Evolutionary conservation across 371 early-diverging fungal genomes (phyloP), one percentile per base, ranked within the genome.

Genomic region (Chytridium lagenaria): DNA sequence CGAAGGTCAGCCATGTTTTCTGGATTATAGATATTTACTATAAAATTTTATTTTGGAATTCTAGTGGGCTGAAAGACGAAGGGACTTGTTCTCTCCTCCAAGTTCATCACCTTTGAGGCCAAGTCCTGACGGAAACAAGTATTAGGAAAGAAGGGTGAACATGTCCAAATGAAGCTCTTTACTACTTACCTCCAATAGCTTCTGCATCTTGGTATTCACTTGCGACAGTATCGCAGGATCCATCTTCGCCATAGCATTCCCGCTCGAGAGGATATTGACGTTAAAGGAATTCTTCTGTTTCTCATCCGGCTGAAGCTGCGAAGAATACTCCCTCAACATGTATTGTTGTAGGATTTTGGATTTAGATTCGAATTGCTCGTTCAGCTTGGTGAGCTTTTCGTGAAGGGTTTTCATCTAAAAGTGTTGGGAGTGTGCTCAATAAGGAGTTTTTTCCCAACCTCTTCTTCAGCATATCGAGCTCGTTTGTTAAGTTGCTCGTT

Each of bases 131-230:
- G 49, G 30, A 16, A 57, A 31, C 19, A 0, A 70, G 16, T 61
- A 1, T 28, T 44, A 0, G 28, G 36, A 57, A 34, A 59, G 50
- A 69, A 67, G 44, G 39, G 16, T n/a, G 44, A 67, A 23, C 0
- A 33, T 59, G 0, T n/a, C n/a, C n/a, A n/a, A n/a, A n/a, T n/a
- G n/a, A n/a, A n/a, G n/a, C n/a, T n/a, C n/a, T n/a, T n/a, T n/a
- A n/a, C n/a, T n/a, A n/a, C n/a, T 10, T 23, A 81, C 86, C 76
- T 85, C 87, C 12, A 87, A 72, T 28, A 87, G 77, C 74, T 82
- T 84, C 64, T 87, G 87, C 82, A 87, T 82, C 69, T 83, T 84
- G n/a, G 77, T 69, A 66, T 85, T 85, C 36, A 87, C 82, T 66
- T 84, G 79, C 0, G 85, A 55, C 44, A 87, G 65, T 3, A 79